Evolutionary conservation across 1,284 basidiomycete species (phyloP).

Genomic region (Ustilago tritici): DNA sequence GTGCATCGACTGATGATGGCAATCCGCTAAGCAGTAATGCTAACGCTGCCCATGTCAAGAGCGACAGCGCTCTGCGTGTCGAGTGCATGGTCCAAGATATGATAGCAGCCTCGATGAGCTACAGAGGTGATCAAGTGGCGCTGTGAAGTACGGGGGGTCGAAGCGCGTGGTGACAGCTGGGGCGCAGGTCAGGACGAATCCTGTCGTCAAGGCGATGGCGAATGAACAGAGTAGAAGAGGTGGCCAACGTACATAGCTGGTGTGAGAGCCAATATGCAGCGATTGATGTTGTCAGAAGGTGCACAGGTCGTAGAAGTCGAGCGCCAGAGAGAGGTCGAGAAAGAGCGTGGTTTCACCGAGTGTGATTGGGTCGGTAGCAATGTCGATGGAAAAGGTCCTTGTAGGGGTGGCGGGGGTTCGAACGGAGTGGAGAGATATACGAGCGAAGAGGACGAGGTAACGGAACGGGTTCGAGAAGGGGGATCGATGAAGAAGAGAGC

Average conservation of each 20-base stretch:
- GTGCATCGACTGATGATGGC: conserved; percentile 27
- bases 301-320: neutral
- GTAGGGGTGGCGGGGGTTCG: neutral
- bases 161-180: neutral
- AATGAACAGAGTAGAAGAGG: neutral
- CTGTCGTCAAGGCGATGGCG: neutral
- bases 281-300: neutral
- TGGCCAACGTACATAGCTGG: neutral
- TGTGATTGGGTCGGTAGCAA: neutral
- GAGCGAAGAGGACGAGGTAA: neutral
- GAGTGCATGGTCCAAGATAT: conserved; percentile 11
- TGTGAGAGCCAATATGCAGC: neutral
- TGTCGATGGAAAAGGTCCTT: conserved; percentile 4
- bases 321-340: neutral
- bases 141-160: neutral
- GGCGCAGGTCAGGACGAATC: neutral
- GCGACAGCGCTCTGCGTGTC: conserved; percentile 8
- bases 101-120: neutral
- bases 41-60: conserved; percentile 18
- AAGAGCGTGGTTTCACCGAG: conserved; percentile 8
- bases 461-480: neutral
- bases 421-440: neutral
- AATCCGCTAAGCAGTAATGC: conserved; percentile 19
- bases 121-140: neutral
- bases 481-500: neutral